Conservation (phyloP, 371 early-diverging fungal species). For the Mucor mucedo region DNA sequence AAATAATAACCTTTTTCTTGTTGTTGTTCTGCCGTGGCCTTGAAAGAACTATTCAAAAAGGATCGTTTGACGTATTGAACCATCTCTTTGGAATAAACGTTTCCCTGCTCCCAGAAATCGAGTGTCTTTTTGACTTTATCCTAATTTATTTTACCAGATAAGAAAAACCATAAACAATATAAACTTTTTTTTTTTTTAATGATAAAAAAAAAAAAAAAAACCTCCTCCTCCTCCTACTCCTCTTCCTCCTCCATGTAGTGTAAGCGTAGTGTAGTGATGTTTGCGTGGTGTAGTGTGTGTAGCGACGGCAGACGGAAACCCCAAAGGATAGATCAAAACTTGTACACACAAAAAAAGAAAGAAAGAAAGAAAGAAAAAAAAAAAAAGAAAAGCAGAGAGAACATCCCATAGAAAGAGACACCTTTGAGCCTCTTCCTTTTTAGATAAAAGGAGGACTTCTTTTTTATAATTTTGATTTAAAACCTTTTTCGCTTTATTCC, state of each 20-base stretch:
- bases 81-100: conserved; percentile 48
- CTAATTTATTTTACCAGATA: conserved; percentile 33
- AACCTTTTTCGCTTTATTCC: too few species aligned
- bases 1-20: conserved; percentile 34
- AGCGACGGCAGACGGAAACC: too few species aligned
- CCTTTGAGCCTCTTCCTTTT: too few species aligned
- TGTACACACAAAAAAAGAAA: neutral
- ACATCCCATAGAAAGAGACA: neutral
- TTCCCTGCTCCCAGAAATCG: conserved; percentile 58
- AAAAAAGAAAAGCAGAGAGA: neutral
- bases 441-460: too few species aligned
- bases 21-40: neutral
- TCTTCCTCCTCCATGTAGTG: too few species aligned
- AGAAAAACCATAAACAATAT: conserved; percentile 3
- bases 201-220: neutral
- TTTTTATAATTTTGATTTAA: too few species aligned
- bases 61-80: conserved; percentile 44
- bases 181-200: conserved; percentile 3
- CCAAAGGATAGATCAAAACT: too few species aligned
- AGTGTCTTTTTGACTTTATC: conserved; percentile 58
- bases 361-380: neutral
- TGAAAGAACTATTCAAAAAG: conserved; percentile 33
- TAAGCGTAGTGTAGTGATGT: neutral
- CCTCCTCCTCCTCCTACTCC: too few species aligned
- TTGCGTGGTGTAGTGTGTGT: conserved; percentile 5